Evolutionary conservation across 148 eudicot genomes (phyloP), one percentile per base, ranked within the genome.

Genomic region (Rhododendron williamsianum): DNA sequence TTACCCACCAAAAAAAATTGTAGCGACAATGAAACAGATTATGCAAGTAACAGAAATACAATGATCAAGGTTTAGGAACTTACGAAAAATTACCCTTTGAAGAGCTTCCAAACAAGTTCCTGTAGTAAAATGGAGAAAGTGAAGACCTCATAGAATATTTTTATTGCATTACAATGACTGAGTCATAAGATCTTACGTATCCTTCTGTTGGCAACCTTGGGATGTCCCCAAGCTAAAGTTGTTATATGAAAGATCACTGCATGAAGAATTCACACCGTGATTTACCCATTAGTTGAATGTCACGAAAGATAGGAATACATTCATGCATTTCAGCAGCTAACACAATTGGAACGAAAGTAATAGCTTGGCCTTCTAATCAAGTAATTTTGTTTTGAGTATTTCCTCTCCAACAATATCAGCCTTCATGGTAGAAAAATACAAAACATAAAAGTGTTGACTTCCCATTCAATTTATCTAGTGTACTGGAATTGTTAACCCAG

Each of bases 181-280:
- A 56, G 63, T 56, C 0, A 19, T 56, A 38, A 69, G 30, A 81
- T 27, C 89, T 80, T 82, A 87, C 89, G 51, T 9, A 12, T 46
- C 65, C 6, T 33, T 9, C 30, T 33, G 60, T 65, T 76, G 84
- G 60, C 89, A 87, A 52, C 10, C 56, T 58, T 1, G 58, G 80
- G 36, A 23, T n/a, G 36, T 15, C 35, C 35, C 84, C 4, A 67
- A 63, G 80, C 18, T 56, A 27, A 87, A 69, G 78, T 84, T 87
- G 84, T 87, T 87, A 81, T 80, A 87, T 60, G 89, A 87, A 41
- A 87, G 65, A 63, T 87, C 89, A 87, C 89, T 87, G 87, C 36
- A 81, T 2, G 41, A 9, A 86, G 27, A 79, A 43, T 67, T 46
- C 45, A 69, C 18, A 78, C 38, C 15, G 4, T 78, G 21, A 49